Percentiles rank a stretch among this genome's conserved stretches.
These are phyloP conservation scores for Linnemannia exigua DNA, from an alignment of 192 early-diverging fungal species.

Conservation along the genomic window DNA sequence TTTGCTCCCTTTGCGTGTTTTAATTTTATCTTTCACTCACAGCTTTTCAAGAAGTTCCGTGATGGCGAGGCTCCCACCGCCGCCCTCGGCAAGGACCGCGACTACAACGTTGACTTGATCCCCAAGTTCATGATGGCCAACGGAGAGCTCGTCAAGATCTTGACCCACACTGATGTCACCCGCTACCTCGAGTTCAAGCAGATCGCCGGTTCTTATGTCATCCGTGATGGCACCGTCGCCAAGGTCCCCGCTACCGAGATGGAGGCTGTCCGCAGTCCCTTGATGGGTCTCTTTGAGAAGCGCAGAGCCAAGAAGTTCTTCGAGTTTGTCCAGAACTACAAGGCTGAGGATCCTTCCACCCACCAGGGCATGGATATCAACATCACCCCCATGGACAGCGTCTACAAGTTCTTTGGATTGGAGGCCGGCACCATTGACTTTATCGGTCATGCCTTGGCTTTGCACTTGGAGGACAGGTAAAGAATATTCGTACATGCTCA, in stretches of 20 bases:
- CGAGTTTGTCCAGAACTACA: slow-evolving; percentile 94
- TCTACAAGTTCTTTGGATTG: slow-evolving; percentile 94
- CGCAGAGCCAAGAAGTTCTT: slow-evolving; percentile 94
- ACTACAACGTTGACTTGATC: slow-evolving; percentile 98
- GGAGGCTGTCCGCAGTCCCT: slow-evolving; percentile 87
- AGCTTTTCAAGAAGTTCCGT: slow-evolving; percentile 84
- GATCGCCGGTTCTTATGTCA: slow-evolving; percentile 94
- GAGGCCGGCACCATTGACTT: slow-evolving; percentile 97
- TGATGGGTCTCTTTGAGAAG: slow-evolving; percentile 98
- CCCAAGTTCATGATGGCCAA: slow-evolving; percentile 99
- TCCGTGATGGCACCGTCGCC: slow-evolving; percentile 89
- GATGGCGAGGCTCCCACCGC: slow-evolving; percentile 63
- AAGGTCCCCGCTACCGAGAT: slow-evolving; percentile 95
- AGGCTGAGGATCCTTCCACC: slow-evolving; percentile 84
- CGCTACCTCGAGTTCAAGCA: slow-evolving; percentile 98
- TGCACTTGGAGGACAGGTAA: slow-evolving; percentile 91
- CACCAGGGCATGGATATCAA: slow-evolving; percentile 89
- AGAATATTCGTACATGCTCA: background rate
- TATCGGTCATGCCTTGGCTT: slow-evolving; percentile 97
- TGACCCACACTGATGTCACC: slow-evolving; percentile 98
- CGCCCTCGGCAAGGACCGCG: slow-evolving; percentile 79
- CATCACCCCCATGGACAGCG: slow-evolving; percentile 79
- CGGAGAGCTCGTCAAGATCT: slow-evolving; percentile 96
- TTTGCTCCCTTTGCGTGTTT: background rate
- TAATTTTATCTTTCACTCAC: slow-evolving; percentile 4